Base-by-base conservation (phyloP, 306 rosid species). In the Acacia acuminata region DNA sequence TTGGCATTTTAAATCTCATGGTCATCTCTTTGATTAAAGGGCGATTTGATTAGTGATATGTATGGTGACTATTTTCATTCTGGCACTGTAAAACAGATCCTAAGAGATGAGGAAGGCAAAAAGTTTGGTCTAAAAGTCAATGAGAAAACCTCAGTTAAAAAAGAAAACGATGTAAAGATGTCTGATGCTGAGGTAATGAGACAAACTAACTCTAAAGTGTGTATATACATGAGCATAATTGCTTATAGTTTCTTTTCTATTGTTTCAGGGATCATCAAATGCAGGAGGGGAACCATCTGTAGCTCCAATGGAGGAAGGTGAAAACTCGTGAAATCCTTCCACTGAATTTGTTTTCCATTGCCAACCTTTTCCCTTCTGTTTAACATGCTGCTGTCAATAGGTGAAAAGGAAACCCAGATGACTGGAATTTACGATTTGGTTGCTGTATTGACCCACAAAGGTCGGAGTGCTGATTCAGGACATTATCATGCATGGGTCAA, bases 391-490 rank as follows among this genome's bases (percentile, higher is more conserved):
- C 81, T 86, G 88, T 86, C 71, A 43, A 51, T 71, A 83, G 87
- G 94, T 64, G 90, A 87, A 53, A 91, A 83, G 61, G 94, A 87
- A 85, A 69, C 90, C 67, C 94, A 93, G 22, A 88, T 96, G 94
- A 96, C 98, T 44, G 99, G 95, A 77, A 79, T 94, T 79, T 96
- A 96, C 78, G 99, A 96, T 86, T 87, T 96, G 97, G 99, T 92
- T 44, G 93, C 99, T 76, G 98, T 96, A 79, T 86, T 96, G 87
- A 96, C 99, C 84, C 98, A 94, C 97, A 96, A 96, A 90, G 99
- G 99, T 55, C 90, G 99, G 81, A 91, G 99, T 86, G 99, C 99
- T 55, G 98, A 94, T 87, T 96, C 99, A 5, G 99, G 99, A 65
- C 99, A 94, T 88, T 96, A 94, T 85, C 97, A 89, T 83, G 98